Evolutionary conservation across 2,329 filamentous ascomycete genomes (phyloP).

Genomic region (Scedosporium apiospermum): DNA sequence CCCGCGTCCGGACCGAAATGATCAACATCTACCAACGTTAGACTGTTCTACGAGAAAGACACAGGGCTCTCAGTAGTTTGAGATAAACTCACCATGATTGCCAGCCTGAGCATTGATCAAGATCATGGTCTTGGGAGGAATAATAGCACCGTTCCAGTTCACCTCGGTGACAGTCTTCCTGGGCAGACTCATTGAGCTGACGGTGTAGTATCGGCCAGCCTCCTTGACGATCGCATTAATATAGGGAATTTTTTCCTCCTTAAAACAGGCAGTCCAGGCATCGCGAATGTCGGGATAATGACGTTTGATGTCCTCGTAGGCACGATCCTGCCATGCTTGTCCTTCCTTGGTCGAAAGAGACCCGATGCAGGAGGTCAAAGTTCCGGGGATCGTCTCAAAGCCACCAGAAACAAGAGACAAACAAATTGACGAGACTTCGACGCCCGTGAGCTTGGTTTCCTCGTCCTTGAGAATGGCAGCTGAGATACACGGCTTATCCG

Average conservation of each 20-base stretch:
- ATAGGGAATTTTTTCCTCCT: conserved; percentile 39
- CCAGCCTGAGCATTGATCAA: conserved; percentile 45
- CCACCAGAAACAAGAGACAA: conserved; percentile 42
- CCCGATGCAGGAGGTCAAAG: conserved; percentile 40
- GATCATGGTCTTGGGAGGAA: conserved; percentile 43
- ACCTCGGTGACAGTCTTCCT: conserved; percentile 40
- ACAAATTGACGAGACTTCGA: conserved; percentile 44
- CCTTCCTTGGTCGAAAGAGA: conserved; percentile 37
- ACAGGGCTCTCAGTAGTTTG: background rate
- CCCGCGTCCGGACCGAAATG: conserved; percentile 36
- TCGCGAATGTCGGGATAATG: conserved; percentile 33
- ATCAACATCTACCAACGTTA: conserved; percentile 27
- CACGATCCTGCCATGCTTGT: conserved; percentile 40
- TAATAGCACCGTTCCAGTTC: conserved; percentile 39
- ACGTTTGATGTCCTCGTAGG: conserved; percentile 40
- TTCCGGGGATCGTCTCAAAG: conserved; percentile 45
- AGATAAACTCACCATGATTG: conserved; percentile 32
- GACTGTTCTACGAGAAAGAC: background rate
- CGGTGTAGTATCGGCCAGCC: conserved; percentile 42
- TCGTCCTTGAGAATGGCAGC: conserved; percentile 44
- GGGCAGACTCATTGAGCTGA: conserved; percentile 41
- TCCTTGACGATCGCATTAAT: conserved; percentile 39
- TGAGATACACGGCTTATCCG: conserved; percentile 43
- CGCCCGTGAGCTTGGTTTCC: conserved; percentile 40
- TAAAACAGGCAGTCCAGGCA: conserved; percentile 33